Base-by-base conservation (phyloP, 805 yeast genomes). In the Yarrowia sp. region DNA sequence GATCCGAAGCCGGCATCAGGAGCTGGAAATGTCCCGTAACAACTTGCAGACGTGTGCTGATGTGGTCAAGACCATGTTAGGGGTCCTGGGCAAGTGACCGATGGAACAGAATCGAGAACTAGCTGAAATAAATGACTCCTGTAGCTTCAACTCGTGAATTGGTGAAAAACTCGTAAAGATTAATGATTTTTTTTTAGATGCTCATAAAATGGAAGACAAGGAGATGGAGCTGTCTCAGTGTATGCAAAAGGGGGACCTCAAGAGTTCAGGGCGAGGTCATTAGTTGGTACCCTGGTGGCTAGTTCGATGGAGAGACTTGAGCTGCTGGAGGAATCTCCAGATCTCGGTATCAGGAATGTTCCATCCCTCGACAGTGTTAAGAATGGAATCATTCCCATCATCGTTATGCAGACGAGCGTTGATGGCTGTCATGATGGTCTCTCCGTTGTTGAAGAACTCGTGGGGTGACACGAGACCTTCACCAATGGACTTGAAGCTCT, bases 291-390 rank as follows among this genome's bases (percentile, higher is more conserved):
- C 21, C 32, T 22, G 24, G 22, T 52, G n/a, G n/a, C n/a, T n/a
- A n/a, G n/a, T 14, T 54, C 46, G 46, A 11, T 54, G 61, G 10
- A 54, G 46, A 11, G 28, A 16, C 51, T 58, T 58, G 38, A 58
- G 63, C 41, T 58, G 32, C 30, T 58, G 63, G 24, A 58, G 51
- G 32, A 58, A 58, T 16, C 51, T 16, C 63, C 63, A 58, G 63
- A 58, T 43, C 32, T 58, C 63, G 19, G 63, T 41, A n/a, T 58
- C 63, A 16, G 51, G 49, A 16, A 58, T 58, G 32, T 58, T 58
- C 63, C 63, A 58, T 26, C 63, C 44, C 24, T 58, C 63, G 7
- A 58, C 63, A 8, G 63, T 41, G 30, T 43, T 43, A 22, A 58
- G 49, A 41, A 58, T 41, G 51, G 63, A 41, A 8, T 58, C 63